These are phyloP conservation scores for Heimioporus sp. DNA, from an alignment of 768 basidiomycete genomes.

Conservation along the genomic window DNA sequence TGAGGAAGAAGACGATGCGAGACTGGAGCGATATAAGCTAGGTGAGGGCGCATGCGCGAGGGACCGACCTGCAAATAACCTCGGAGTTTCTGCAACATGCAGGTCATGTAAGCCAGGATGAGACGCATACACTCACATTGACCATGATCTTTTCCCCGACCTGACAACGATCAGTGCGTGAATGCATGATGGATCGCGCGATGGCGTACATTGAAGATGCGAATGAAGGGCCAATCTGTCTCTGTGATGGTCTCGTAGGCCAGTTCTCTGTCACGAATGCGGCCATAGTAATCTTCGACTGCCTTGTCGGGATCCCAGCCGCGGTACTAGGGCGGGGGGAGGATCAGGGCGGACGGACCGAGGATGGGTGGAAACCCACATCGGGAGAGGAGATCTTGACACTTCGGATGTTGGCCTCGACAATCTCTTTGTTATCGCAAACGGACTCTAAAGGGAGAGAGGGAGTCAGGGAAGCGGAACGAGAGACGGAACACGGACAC, in stretches of 20 bases:
- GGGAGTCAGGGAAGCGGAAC: neutral
- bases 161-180: conserved; percentile 35
- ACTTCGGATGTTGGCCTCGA: conserved; percentile 90
- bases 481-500: neutral
- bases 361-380: conserved; percentile 45
- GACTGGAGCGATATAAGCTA: conserved; percentile 49
- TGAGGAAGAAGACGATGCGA: conserved; percentile 95
- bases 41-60: neutral
- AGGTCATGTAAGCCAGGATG: neutral
- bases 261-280: conserved; percentile 83
- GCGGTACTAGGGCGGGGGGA: conserved; percentile 59
- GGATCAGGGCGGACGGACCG: conserved; percentile 1
- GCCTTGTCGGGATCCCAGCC: conserved; percentile 93
- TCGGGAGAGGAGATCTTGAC: conserved; percentile 99
- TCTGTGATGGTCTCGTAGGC: conserved; percentile 92
- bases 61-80: conserved; percentile 79
- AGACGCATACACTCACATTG: conserved; percentile 55
- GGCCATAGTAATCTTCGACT: conserved; percentile 86
- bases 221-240: conserved; percentile 89
- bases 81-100: conserved; percentile 60
- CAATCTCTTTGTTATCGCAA: conserved; percentile 90
- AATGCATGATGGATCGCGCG: neutral
- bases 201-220: conserved; percentile 71
- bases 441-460: conserved; percentile 65
- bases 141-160: conserved; percentile 96